Percentiles rank a stretch among this genome's conserved stretches.
Conservation (phyloP, 805 yeast genomes). For the Candida pseudofarinosa region DNA sequence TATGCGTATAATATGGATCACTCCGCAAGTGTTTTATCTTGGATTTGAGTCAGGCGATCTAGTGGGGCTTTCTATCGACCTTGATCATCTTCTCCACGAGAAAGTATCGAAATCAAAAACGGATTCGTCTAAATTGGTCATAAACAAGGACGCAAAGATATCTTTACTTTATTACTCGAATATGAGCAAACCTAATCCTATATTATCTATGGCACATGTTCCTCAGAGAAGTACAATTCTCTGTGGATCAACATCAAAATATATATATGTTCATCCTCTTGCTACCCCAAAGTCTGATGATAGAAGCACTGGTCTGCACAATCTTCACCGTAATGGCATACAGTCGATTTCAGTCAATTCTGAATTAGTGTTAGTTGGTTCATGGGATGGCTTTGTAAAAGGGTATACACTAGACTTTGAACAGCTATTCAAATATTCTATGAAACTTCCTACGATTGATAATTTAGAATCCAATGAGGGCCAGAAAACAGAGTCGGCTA, state of each 20-base stretch:
- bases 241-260: constrained; percentile 48
- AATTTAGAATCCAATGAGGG: constrained; percentile 6
- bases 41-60: constrained; percentile 77
- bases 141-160: constrained; percentile 22
- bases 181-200: constrained; percentile 52
- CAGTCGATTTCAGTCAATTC: constrained; percentile 21
- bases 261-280: background rate
- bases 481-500: background rate
- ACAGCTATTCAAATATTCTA: constrained; percentile 9
- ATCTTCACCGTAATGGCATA: constrained; percentile 16
- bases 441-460: constrained; percentile 10
- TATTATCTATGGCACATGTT: constrained; percentile 40
- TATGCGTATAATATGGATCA: constrained; percentile 50
- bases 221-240: constrained; percentile 19
- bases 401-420: constrained; percentile 8
- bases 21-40: constrained; percentile 29
- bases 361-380: constrained; percentile 26
- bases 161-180: constrained; percentile 19
- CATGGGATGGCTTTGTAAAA: constrained; percentile 52
- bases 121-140: constrained; percentile 9
- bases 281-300: constrained; percentile 11
- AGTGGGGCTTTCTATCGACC: constrained; percentile 21
- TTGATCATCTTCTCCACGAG: background rate
- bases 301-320: background rate
- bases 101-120: background rate